Evolutionary conservation across 371 early-diverging fungal genomes (phyloP).

Genomic region (Rhizopus delemar): DNA sequence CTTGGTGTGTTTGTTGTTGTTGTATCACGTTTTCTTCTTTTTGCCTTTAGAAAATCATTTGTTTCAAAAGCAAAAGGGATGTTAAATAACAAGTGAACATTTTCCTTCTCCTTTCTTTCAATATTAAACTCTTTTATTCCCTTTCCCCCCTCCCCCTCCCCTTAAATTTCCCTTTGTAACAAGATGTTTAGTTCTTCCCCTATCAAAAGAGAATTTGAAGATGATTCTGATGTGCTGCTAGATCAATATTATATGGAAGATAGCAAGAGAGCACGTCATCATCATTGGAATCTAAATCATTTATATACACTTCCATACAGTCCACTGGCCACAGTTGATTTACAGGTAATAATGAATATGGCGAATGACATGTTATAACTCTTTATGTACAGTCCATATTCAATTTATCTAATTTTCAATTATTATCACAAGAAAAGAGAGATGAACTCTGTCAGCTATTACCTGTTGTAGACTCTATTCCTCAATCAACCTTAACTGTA

Average conservation of each 20-base stretch:
- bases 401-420: constrained; percentile 41
- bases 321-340: constrained; percentile 34
- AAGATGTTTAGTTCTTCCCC: neutral
- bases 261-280: neutral
- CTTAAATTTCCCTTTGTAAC: neutral
- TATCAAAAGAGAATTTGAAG: neutral
- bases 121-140: neutral
- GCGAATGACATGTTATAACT: neutral
- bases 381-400: constrained; percentile 31
- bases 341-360: constrained; percentile 32
- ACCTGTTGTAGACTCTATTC: constrained; percentile 29
- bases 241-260: neutral
- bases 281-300: constrained; percentile 34
- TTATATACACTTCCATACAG: constrained; percentile 37
- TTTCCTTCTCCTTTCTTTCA: neutral
- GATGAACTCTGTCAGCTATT: constrained; percentile 35
- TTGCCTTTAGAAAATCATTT: neutral
- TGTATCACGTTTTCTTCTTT: neutral
- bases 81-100: neutral
- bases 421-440: constrained; percentile 38
- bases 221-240: neutral
- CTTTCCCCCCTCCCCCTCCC: neutral
- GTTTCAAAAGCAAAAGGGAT: too few relatives aligned
- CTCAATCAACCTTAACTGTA: neutral
- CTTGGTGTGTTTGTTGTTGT: neutral